Percentiles rank a stretch among this genome's conserved stretches.
phyloP scores from a whole-genome alignment of 192 early-diverging fungal genomes.

The Podochytrium sp. region DNA sequence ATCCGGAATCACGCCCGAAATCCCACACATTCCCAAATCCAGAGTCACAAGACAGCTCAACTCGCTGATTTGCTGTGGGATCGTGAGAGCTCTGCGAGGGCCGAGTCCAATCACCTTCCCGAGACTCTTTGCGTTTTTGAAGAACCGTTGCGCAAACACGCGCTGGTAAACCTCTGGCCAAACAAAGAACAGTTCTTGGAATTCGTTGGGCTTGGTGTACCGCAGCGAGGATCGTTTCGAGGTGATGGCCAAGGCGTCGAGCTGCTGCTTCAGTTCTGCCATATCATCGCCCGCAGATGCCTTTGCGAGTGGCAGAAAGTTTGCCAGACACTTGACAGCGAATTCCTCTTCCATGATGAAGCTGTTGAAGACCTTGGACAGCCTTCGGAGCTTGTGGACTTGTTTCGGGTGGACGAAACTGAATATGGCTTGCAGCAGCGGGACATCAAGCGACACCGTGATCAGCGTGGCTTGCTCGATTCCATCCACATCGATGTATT shows the following conservation, averaged over 20 bases:
- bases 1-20: conserved; percentile 1
- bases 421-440: neutral
- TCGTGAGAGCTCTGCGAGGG: neutral
- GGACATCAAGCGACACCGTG: neutral
- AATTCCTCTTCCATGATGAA: neutral
- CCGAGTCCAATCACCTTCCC: conserved; percentile 16
- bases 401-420: neutral
- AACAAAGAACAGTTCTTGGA: conserved; percentile 17
- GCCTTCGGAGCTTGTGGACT: neutral
- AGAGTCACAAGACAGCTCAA: neutral
- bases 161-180: conserved; percentile 11
- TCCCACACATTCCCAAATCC: conserved; percentile 23
- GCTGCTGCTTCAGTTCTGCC: neutral
- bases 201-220: neutral
- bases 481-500: neutral
- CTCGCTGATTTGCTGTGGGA: neutral
- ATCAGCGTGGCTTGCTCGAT: neutral
- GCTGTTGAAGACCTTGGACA: neutral
- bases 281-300: neutral
- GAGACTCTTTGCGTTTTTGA: neutral
- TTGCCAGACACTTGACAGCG: neutral
- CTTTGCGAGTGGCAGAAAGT: neutral
- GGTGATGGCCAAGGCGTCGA: neutral
- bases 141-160: conserved; percentile 6
- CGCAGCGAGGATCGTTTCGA: neutral